These are phyloP conservation scores for Mycena capillaripes DNA, from an alignment of 768 basidiomycete genomes.

Conservation along the genomic window DNA sequence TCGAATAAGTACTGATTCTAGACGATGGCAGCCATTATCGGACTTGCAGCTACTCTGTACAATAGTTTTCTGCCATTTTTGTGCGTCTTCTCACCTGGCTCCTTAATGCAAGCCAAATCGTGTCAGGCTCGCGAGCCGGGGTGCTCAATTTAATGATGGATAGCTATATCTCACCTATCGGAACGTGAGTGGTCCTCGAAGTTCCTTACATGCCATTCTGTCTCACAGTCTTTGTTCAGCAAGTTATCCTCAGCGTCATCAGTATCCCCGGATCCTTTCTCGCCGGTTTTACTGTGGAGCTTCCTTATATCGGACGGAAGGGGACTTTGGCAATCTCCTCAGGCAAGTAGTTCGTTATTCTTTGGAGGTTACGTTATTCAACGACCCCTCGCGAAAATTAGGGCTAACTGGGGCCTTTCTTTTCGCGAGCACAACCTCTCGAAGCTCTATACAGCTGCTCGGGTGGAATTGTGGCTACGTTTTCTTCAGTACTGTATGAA, in stretches of 20 bases:
- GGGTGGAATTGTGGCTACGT: constrained; percentile 87
- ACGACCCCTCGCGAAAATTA: constrained; percentile 61
- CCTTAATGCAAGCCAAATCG: background rate
- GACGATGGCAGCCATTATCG: constrained; percentile 67
- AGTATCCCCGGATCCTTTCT: constrained; percentile 81
- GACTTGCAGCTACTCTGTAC: constrained; percentile 77
- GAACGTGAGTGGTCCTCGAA: constrained; percentile 59
- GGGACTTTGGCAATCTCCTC: constrained; percentile 78
- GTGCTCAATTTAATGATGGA: constrained; percentile 77
- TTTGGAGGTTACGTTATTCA: constrained; percentile 52
- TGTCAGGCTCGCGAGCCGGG: constrained; percentile 69
- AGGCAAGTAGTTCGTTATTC: constrained; percentile 55
- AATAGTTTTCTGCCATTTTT: constrained; percentile 40
- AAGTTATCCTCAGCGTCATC: constrained; percentile 76
- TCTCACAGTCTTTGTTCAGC: constrained; percentile 55
- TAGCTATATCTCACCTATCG: constrained; percentile 81
- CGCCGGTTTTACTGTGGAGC: constrained; percentile 79
- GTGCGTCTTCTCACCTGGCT: background rate
- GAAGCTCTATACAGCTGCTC: constrained; percentile 60
- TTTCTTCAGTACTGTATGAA: constrained; percentile 71
- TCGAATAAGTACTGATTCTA: too few relatives aligned
- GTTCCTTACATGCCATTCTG: background rate
- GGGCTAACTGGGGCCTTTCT: constrained; percentile 83
- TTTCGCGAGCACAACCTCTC: constrained; percentile 81
- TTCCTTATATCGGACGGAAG: constrained; percentile 72